Percentiles rank a stretch among this genome's conserved stretches.
These are phyloP conservation scores for Cercospora sesami DNA, from an alignment of 2,329 filamentous ascomycete species.

Conservation along the genomic window DNA sequence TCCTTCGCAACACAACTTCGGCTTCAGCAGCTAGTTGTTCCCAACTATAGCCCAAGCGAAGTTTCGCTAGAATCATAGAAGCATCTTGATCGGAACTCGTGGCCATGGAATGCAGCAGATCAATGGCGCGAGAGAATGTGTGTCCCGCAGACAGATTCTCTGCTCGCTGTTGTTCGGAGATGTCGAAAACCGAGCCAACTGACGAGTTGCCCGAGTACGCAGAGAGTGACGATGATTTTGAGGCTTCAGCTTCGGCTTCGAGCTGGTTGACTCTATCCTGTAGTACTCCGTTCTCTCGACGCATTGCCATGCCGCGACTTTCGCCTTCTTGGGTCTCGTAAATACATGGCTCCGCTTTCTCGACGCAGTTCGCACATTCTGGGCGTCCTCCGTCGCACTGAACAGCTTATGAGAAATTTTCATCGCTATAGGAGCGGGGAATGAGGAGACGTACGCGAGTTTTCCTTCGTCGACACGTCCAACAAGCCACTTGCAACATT, in stretches of 20 bases:
- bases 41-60: slow-evolving; percentile 9
- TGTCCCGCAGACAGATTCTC: not conserved
- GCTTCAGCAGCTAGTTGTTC: slow-evolving; percentile 1
- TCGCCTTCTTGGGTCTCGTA: slow-evolving; percentile 6
- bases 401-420: not conserved
- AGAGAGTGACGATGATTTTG: not conserved
- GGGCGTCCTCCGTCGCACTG: slow-evolving; percentile 7
- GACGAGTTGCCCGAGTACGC: not conserved
- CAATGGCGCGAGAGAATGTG: not conserved
- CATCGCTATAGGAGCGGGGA: not conserved
- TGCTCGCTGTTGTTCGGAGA: not conserved
- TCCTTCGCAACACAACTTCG: not conserved
- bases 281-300: slow-evolving; percentile 3
- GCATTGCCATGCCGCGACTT: slow-evolving; percentile 2
- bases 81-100: slow-evolving; percentile 3
- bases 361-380: not conserved
- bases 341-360: not conserved
- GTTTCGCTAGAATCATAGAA: slow-evolving; percentile 9
- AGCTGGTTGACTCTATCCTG: slow-evolving; percentile 1
- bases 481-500: slow-evolving; percentile 5
- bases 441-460: not conserved
- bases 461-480: slow-evolving; percentile 1
- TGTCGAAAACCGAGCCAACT: not conserved
- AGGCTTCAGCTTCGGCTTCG: not conserved
- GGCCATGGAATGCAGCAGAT: slow-evolving; percentile 2